These are phyloP conservation scores for Globisporangium irregulare DNA, from an alignment of 352 stramenopile species.

Conservation along the genomic window DNA sequence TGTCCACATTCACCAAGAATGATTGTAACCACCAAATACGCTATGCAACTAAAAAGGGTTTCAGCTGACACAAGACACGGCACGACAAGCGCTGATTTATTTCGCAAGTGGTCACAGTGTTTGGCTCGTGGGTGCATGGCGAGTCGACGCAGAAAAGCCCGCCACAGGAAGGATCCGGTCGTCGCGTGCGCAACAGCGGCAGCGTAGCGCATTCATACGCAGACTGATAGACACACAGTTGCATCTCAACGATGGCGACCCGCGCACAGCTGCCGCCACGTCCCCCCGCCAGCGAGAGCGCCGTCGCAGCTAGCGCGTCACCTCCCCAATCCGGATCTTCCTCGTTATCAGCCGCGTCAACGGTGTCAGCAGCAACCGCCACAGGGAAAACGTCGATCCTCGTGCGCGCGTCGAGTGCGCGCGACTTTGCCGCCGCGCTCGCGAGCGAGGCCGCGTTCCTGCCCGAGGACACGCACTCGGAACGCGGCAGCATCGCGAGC, in stretches of 20 bases:
- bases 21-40: no score
- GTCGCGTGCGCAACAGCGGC: no score
- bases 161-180: no score
- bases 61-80: no score
- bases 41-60: no score
- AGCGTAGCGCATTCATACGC: no score
- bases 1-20: no score
- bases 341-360: background rate
- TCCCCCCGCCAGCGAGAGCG: background rate
- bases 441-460: constrained; percentile 15
- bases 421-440: constrained; percentile 16
- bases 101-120: no score
- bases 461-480: constrained; percentile 11
- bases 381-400: constrained; percentile 6
- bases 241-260: background rate
- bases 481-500: constrained; percentile 11
- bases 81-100: no score
- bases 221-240: background rate
- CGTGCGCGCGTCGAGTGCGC: constrained; percentile 16
- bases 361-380: background rate
- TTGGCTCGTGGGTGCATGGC: no score
- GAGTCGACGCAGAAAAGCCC: no score
- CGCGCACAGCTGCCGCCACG: background rate
- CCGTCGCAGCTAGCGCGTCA: background rate
- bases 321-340: background rate